phyloP scores from a whole-genome alignment of 768 basidiomycete genomes.

The Suillus discolor region DNA sequence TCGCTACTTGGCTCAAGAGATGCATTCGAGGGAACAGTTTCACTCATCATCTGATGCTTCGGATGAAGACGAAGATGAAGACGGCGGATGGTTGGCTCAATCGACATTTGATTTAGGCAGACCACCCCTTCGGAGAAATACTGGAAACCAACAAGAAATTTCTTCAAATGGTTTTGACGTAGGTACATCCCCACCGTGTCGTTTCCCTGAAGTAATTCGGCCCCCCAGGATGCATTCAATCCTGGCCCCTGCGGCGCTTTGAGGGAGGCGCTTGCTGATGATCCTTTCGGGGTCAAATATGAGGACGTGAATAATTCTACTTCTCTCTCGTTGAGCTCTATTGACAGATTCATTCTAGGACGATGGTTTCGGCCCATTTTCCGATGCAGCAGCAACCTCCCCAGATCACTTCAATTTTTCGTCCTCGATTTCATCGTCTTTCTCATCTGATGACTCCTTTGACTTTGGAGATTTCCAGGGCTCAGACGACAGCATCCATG shows the following conservation, averaged over 20 bases:
- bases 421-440: conserved; percentile 50
- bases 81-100: conserved; percentile 79
- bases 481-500: conserved; percentile 33
- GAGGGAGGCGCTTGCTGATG: conserved; percentile 42
- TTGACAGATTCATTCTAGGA: conserved; percentile 34
- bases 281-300: conserved; percentile 50
- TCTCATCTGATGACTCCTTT: conserved; percentile 71
- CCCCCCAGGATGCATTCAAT: conserved; percentile 53
- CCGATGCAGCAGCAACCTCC: conserved; percentile 56
- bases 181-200: conserved; percentile 27
- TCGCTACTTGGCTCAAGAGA: conserved; percentile 75
- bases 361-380: conserved; percentile 82
- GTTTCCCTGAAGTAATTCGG: neutral
- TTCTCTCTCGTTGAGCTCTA: conserved; percentile 4
- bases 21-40: conserved; percentile 62
- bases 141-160: conserved; percentile 47
- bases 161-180: conserved; percentile 56
- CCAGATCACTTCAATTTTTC: conserved; percentile 57
- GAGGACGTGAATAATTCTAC: conserved; percentile 51
- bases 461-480: conserved; percentile 82
- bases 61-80: conserved; percentile 61
- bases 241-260: conserved; percentile 36
- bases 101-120: conserved; percentile 66
- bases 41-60: conserved; percentile 52
- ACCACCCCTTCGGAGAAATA: conserved; percentile 50